These are phyloP conservation scores for Periconia sp. DNA, from an alignment of 2,329 filamentous ascomycete genomes.

Conservation along the genomic window DNA sequence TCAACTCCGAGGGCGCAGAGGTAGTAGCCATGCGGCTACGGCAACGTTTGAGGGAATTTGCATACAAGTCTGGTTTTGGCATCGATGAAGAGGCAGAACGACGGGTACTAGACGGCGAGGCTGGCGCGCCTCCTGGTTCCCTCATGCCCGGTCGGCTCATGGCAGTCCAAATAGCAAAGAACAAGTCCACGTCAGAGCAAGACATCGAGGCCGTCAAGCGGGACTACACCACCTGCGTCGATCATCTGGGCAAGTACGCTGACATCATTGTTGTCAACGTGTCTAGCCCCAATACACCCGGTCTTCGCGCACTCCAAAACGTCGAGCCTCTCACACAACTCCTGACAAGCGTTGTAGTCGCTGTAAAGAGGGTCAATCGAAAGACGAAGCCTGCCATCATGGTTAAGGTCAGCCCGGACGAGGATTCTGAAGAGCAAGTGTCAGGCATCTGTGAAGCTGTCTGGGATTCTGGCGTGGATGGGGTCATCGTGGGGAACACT, in stretches of 20 bases:
- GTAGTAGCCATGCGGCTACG: conserved; percentile 80
- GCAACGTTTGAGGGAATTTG: conserved; percentile 78
- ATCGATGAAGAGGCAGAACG: conserved; percentile 68
- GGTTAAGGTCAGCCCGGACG: conserved; percentile 98
- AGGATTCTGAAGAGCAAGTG: conserved; percentile 84
- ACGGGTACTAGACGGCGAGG: conserved; percentile 77
- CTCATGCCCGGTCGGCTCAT: conserved; percentile 77
- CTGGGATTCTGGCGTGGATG: conserved; percentile 78
- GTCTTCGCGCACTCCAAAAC: conserved; percentile 84
- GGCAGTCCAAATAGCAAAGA: conserved; percentile 94
- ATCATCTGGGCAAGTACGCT: conserved; percentile 81
- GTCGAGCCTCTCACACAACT: conserved; percentile 82
- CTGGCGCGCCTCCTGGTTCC: conserved; percentile 80
- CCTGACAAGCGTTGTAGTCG: conserved; percentile 79
- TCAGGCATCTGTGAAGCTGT: conserved; percentile 77
- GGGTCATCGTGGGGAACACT: conserved; percentile 96
- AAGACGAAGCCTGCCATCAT: conserved; percentile 82
- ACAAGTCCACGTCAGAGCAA: conserved; percentile 85
- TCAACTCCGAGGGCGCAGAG: conserved; percentile 91
- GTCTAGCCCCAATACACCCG: conserved; percentile 94
- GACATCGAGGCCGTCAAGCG: conserved; percentile 81
- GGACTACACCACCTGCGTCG: conserved; percentile 88
- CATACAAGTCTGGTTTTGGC: conserved; percentile 71
- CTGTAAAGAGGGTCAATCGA: conserved; percentile 72
- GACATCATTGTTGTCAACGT: conserved; percentile 99